phyloP scores from a whole-genome alignment of 805 yeast species.

The Blastobotrys muscicola region DNA sequence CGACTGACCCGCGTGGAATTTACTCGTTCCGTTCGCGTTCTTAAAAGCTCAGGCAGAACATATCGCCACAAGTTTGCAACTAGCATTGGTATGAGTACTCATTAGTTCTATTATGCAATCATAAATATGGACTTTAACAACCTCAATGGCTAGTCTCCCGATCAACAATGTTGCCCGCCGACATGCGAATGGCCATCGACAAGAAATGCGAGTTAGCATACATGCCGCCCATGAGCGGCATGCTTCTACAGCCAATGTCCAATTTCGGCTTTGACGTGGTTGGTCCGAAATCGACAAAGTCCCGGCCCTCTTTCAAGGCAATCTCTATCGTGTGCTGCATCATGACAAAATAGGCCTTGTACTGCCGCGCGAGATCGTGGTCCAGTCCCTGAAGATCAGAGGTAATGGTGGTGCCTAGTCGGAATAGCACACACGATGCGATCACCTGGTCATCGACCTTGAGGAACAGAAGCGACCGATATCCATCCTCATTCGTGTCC shows the following conservation, averaged over 20 bases:
- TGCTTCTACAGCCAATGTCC: constrained; percentile 32
- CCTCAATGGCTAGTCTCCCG: constrained; percentile 1
- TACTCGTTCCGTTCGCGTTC: too few relatives aligned
- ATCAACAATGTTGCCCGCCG: constrained; percentile 4
- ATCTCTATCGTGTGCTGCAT: constrained; percentile 37
- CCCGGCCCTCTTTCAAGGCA: constrained; percentile 30
- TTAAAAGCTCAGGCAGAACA: too few relatives aligned
- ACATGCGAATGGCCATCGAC: constrained; percentile 5
- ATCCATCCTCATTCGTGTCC: constrained; percentile 20
- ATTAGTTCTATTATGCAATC: too few relatives aligned
- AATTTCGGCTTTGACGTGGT: constrained; percentile 36
- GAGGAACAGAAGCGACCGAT: constrained; percentile 30
- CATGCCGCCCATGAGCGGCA: constrained; percentile 33
- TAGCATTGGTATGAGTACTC: too few relatives aligned
- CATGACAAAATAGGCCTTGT: constrained; percentile 39
- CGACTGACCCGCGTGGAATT: too few relatives aligned
- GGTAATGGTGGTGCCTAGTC: constrained; percentile 37
- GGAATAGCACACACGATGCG: constrained; percentile 35
- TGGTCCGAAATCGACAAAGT: constrained; percentile 39
- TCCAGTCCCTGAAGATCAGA: constrained; percentile 38
- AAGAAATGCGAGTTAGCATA: constrained; percentile 16
- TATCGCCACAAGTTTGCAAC: too few relatives aligned
- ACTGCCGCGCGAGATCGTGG: constrained; percentile 31
- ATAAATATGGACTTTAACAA: too few relatives aligned
- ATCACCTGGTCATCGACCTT: constrained; percentile 30